Evolutionary conservation across 768 basidiomycete species (phyloP).

Genomic region (Cyclocybe aegerita): DNA sequence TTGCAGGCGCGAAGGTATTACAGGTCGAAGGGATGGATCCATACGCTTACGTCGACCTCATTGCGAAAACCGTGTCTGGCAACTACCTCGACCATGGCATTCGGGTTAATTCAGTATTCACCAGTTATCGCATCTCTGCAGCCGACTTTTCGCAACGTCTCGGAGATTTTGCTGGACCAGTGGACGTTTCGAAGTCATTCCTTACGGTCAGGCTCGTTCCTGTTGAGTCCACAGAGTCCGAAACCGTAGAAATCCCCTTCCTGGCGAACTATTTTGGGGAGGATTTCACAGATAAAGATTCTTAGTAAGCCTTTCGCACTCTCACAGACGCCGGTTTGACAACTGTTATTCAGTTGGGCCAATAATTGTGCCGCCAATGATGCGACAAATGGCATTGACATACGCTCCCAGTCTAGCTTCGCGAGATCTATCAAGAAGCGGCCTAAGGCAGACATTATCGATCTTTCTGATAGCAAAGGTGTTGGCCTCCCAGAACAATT

Average conservation of each 20-base stretch:
- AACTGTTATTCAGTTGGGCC: constrained; percentile 43
- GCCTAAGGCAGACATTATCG: constrained; percentile 40
- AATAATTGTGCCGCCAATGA: constrained; percentile 55
- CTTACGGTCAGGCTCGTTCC: constrained; percentile 48
- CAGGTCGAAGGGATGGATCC: constrained; percentile 53
- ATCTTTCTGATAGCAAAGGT: constrained; percentile 37
- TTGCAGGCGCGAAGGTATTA: constrained; percentile 59
- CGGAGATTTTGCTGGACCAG: constrained; percentile 54
- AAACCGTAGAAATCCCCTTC: constrained; percentile 54
- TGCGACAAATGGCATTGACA: constrained; percentile 18
- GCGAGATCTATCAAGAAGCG: constrained; percentile 19
- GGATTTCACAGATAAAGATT: constrained; percentile 48
- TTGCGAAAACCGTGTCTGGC: constrained; percentile 59
- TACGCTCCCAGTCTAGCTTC: constrained; percentile 5
- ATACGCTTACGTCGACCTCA: constrained; percentile 53
- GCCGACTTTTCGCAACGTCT: constrained; percentile 56
- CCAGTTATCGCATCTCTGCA: constrained; percentile 50
- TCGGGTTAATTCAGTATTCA: constrained; percentile 62
- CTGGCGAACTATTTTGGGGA: constrained; percentile 45
- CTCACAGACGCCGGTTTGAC: neutral
- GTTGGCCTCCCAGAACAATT: constrained; percentile 47
- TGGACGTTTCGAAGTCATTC: constrained; percentile 43
- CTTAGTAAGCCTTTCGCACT: constrained; percentile 41
- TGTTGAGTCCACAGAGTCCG: constrained; percentile 43
- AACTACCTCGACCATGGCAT: constrained; percentile 65